phyloP scores from a whole-genome alignment of 2,329 filamentous ascomycete genomes.

The Reticulascus tulasneorum region DNA sequence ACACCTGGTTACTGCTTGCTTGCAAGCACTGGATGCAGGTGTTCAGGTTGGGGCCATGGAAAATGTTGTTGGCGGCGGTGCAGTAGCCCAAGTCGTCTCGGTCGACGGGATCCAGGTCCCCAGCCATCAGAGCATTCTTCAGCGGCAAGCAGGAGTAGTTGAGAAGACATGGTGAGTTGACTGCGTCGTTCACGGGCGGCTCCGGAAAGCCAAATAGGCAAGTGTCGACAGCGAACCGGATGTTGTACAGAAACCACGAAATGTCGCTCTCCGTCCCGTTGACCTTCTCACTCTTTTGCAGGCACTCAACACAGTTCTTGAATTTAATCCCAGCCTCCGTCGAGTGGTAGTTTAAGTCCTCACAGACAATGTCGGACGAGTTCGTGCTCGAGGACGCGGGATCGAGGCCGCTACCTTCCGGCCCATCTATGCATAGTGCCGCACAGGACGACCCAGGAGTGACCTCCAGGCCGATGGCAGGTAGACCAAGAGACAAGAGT shows the following conservation, averaged over 20 bases:
- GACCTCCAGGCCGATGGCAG: conserved; percentile 34
- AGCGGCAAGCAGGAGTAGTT: conserved; percentile 37
- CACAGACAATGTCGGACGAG: conserved; percentile 43
- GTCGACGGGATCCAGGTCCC: conserved; percentile 20
- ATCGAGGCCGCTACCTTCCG: conserved; percentile 26
- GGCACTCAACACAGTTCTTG: conserved; percentile 41
- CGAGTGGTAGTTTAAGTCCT: conserved; percentile 34
- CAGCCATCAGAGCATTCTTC: conserved; percentile 30
- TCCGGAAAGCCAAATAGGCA: conserved; percentile 40
- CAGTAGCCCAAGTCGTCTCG: conserved; percentile 37
- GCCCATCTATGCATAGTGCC: conserved; percentile 38
- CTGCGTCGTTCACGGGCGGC: conserved; percentile 21
- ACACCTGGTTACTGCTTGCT: conserved; percentile 34
- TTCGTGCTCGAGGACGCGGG: conserved; percentile 36
- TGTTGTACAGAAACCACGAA: conserved; percentile 46
- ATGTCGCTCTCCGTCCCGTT: conserved; percentile 36
- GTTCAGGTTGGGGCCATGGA: conserved; percentile 26
- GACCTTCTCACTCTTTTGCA: conserved; percentile 39
- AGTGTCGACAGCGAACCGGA: conserved; percentile 43
- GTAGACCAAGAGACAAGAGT: conserved; percentile 14
- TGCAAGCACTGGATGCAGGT: conserved; percentile 40
- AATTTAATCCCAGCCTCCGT: conserved; percentile 38
- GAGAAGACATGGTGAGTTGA: conserved; percentile 39
- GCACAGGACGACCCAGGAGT: conserved; percentile 49
- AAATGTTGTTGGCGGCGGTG: conserved; percentile 27